Conservation (phyloP, 441 rosid genomes). For the Euphorbia schlechtendalii region DNA sequence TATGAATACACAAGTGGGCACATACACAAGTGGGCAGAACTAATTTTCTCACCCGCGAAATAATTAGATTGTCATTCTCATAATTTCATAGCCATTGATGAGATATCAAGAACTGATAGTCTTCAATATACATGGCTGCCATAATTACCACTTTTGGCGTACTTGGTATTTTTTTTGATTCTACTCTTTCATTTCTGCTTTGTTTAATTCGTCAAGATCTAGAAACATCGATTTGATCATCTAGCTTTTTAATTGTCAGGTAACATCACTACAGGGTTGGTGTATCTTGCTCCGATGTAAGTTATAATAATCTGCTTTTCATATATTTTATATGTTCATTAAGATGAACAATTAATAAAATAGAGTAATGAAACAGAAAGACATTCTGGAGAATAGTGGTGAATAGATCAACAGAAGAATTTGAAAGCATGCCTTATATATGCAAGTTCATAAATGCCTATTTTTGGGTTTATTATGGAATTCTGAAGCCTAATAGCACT, state of each 20-base stretch:
- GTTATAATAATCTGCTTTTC: conserved; percentile 6
- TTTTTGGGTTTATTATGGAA: conserved; percentile 53
- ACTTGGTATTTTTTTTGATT: conserved; percentile 28
- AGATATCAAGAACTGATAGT: background rate
- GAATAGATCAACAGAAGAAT: conserved; percentile 50
- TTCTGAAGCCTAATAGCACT: conserved; percentile 38
- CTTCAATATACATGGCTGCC: conserved; percentile 21
- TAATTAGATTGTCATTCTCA: too few relatives aligned
- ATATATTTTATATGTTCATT: background rate
- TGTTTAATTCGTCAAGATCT: background rate
- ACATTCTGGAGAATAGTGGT: conserved; percentile 47
- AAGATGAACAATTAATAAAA: too few relatives aligned
- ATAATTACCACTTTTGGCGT: conserved; percentile 29
- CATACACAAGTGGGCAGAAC: too few relatives aligned
- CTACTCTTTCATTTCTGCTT: background rate
- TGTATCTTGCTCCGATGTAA: conserved; percentile 53
- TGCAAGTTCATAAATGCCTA: conserved; percentile 45
- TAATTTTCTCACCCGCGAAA: too few relatives aligned
- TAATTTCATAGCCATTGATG: too few relatives aligned
- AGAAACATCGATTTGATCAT: background rate
- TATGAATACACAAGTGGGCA: too few relatives aligned
- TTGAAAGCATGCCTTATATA: conserved; percentile 50
- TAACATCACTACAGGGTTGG: conserved; percentile 48
- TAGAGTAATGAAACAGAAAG: conserved; percentile 19
- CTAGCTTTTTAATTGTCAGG: conserved; percentile 24